These are phyloP conservation scores for Dianthus caryophyllus DNA, from an alignment of 148 eudicot species.

Conservation along the genomic window DNA sequence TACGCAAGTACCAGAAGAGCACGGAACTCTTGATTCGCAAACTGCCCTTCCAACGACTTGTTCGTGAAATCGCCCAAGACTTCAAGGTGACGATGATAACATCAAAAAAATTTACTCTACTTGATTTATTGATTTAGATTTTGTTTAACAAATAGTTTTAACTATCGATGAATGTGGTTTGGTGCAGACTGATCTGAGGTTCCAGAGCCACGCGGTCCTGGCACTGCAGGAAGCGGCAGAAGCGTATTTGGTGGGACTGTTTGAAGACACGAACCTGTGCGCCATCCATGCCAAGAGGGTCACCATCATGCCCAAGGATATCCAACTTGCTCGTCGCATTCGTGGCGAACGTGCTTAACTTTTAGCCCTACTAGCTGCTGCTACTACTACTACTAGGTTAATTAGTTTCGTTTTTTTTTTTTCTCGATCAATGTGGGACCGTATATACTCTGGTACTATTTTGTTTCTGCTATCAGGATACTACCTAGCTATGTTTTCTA, in stretches of 20 bases:
- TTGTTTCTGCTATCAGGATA: too few relatives aligned
- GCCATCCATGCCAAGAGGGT: constrained; percentile 32
- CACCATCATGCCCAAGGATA: constrained; percentile 30
- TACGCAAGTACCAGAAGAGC: constrained; percentile 27
- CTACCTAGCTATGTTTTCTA: too few relatives aligned
- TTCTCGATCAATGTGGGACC: too few relatives aligned
- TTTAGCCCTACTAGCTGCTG: too few relatives aligned
- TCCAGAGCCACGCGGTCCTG: constrained; percentile 30
- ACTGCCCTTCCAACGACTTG: constrained; percentile 28
- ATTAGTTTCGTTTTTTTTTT: too few relatives aligned
- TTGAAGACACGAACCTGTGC: constrained; percentile 28
- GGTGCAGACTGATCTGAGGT: constrained; percentile 31
- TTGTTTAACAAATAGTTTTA: neutral
- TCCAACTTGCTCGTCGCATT: constrained; percentile 32
- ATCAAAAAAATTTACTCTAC: too few relatives aligned
- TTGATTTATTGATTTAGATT: neutral
- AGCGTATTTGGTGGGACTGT: constrained; percentile 29
- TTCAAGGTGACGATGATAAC: constrained; percentile 24
- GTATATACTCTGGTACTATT: too few relatives aligned
- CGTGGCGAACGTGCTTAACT: constrained; percentile 30
- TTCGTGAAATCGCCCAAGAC: constrained; percentile 31
- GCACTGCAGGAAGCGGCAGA: constrained; percentile 30
- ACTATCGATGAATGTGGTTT: too few relatives aligned
- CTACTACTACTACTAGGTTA: too few relatives aligned
- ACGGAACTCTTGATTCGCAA: constrained; percentile 27